Base-by-base conservation (phyloP, 306 rosid genomes). In the Prunus kanzakura region DNA sequence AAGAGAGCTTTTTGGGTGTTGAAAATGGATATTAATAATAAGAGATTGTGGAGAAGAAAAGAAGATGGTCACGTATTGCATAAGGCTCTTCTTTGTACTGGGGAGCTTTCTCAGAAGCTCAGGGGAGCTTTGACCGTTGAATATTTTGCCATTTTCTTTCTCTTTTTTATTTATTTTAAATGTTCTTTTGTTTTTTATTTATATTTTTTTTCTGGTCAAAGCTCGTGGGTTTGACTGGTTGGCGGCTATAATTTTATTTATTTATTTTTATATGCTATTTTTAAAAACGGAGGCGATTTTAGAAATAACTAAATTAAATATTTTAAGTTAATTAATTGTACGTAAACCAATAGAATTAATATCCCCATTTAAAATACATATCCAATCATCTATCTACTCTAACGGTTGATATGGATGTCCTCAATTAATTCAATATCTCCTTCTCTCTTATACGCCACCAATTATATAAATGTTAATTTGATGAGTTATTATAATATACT, bases 221-320 rank as follows among this genome's bases (percentile, higher is more conserved):
- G 67, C 74, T 77, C 83, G 88, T 87, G 93, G 78, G 80, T 91
- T 89, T 87, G 97, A 91, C 91, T 80, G 75, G 72, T 47, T 84
- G 93, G 98, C 95, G 91, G 96, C 93, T 75, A 57, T 15, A 6
- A 0, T 12, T 49, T 49, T 13, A 49, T 49, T 14, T 49, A 13
- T 49, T 38, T 38, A 38, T 38, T 38, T 38, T 1, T 7, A 38
- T 38, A 38, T 6, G 9, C 43, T 38, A 38, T 0, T 38, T 38
- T 38, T 38, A 38, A 38, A 5, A 35, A 5, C 8, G 41, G 41
- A 35, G 41, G 41, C 22, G 19, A 14, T 56, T 20, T 56, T 20
- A 20, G 2, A 20, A 56, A 56, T 20, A 56, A 11, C 19, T 47
- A 13, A 60, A 1, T 25, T 27, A 7, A 7, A 60, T 5, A 60